Percentiles rank a stretch among this genome's conserved stretches.
phyloP scores from a whole-genome alignment of 805 yeast genomes.

The Debaryomyces prosopidis region DNA sequence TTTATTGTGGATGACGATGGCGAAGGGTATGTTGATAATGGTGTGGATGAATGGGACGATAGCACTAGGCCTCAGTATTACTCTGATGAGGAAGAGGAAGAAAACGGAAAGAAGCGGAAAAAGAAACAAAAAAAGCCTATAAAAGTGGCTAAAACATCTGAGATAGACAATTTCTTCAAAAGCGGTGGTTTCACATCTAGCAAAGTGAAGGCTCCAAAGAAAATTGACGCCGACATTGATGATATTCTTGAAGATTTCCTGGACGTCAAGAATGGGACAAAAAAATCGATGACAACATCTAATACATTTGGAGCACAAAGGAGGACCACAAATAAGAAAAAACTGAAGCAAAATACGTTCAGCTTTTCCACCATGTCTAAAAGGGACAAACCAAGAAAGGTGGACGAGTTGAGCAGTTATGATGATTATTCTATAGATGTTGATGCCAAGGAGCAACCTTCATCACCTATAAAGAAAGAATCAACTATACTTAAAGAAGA shows the following conservation, averaged over 20 bases:
- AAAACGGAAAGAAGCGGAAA: conserved; percentile 21
- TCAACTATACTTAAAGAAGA: conserved; percentile 4
- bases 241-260: conserved; percentile 61
- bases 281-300: conserved; percentile 13
- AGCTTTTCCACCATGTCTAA: conserved; percentile 25
- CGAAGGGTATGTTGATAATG: conserved; percentile 90
- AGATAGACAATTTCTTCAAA: conserved; percentile 55
- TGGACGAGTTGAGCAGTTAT: conserved; percentile 27
- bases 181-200: conserved; percentile 25
- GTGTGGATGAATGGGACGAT: conserved; percentile 86
- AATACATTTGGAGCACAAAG: conserved; percentile 20
- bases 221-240: conserved; percentile 56
- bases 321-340: conserved; percentile 18
- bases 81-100: conserved; percentile 54
- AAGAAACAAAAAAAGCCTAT: conserved; percentile 33
- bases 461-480: conserved; percentile 37
- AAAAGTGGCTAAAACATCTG: conserved; percentile 44
- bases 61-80: conserved; percentile 49
- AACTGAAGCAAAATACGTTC: conserved; percentile 13
- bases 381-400: conserved; percentile 15
- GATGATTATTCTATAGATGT: conserved; percentile 25
- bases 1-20: conserved; percentile 95
- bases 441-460: conserved; percentile 23
- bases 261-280: conserved; percentile 17
- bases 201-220: conserved; percentile 33